Evolutionary conservation across 352 stramenopile species (phyloP).

Genomic region (Detonula confervacea): DNA sequence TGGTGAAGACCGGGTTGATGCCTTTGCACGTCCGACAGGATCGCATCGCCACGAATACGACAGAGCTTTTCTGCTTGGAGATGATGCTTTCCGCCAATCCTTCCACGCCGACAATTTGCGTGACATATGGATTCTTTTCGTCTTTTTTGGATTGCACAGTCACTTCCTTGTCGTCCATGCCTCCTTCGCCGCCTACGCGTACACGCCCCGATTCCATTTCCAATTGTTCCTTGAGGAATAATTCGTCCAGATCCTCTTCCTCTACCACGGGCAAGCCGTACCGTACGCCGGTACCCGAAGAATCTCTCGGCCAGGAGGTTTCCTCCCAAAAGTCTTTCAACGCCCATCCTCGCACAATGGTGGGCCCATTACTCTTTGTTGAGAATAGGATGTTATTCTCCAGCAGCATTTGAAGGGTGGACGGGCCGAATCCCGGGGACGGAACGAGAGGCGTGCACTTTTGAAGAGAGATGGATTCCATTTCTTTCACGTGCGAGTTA

Average conservation of each 20-base stretch:
- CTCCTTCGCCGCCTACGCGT: slow-evolving; percentile 22
- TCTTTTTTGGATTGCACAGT: slow-evolving; percentile 30
- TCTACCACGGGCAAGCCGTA: slow-evolving; percentile 73
- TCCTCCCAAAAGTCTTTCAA: slow-evolving; percentile 81
- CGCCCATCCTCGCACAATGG: slow-evolving; percentile 61
- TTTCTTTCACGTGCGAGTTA: slow-evolving; percentile 62
- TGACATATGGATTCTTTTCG: slow-evolving; percentile 69
- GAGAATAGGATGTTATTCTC: slow-evolving; percentile 69
- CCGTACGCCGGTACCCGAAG: slow-evolving; percentile 57
- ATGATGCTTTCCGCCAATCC: slow-evolving; percentile 65
- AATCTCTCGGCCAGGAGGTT: slow-evolving; percentile 77
- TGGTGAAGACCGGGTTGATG: slow-evolving; percentile 69
- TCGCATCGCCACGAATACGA: slow-evolving; percentile 78
- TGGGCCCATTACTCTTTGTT: slow-evolving; percentile 35
- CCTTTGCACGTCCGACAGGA: slow-evolving; percentile 79
- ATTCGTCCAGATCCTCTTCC: slow-evolving; percentile 54
- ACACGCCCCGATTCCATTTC: slow-evolving; percentile 4
- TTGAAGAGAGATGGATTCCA: slow-evolving; percentile 40
- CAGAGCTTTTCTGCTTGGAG: slow-evolving; percentile 51
- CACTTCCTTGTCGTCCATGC: slow-evolving; percentile 33
- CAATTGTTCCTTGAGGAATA: slow-evolving; percentile 38
- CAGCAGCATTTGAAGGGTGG: slow-evolving; percentile 69
- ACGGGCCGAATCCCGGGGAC: slow-evolving; percentile 59
- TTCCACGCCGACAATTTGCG: slow-evolving; percentile 63
- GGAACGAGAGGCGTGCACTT: slow-evolving; percentile 52